phyloP scores from a whole-genome alignment of 495 filamentous ascomycete species.

The Cenococcum geophilum region DNA sequence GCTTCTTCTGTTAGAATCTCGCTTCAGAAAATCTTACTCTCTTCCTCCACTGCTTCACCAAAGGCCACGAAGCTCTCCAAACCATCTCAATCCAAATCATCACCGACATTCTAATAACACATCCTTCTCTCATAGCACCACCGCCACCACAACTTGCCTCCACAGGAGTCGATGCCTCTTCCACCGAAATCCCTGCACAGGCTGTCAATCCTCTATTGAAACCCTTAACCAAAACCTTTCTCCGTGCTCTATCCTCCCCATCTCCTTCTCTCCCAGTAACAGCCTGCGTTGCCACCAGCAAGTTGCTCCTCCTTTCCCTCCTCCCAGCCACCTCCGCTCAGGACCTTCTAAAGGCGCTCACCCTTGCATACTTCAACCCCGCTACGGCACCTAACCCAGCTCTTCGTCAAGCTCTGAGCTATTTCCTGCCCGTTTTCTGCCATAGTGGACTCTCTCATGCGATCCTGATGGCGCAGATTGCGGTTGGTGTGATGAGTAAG shows the following conservation, averaged over 20 bases:
- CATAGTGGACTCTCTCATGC: constrained; percentile 76
- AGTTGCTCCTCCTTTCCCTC: constrained; percentile 70
- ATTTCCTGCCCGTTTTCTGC: constrained; percentile 94
- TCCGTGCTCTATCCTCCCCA: constrained; percentile 65
- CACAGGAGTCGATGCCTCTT: constrained; percentile 31
- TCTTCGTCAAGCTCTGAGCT: constrained; percentile 84
- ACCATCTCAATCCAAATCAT: constrained; percentile 85
- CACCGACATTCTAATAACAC: constrained; percentile 85
- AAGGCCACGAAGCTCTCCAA: constrained; percentile 84
- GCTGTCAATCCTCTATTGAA: constrained; percentile 44
- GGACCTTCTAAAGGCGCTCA: constrained; percentile 73
- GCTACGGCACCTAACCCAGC: constrained; percentile 73
- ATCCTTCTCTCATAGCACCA: constrained; percentile 62
- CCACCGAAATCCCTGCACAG: constrained; percentile 34
- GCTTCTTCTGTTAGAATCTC: constrained; percentile 50
- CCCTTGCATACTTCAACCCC: constrained; percentile 87
- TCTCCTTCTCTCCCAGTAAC: constrained; percentile 56
- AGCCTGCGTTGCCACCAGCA: constrained; percentile 75
- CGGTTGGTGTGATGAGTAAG: constrained; percentile 62
- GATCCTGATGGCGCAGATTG: constrained; percentile 64
- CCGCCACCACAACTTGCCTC: constrained; percentile 8
- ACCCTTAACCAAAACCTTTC: constrained; percentile 68
- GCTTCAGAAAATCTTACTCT: constrained; percentile 89
- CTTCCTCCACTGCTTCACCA: constrained; percentile 92
- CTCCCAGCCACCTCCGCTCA: constrained; percentile 45